Evolutionary conservation across 2,329 filamentous ascomycete species (phyloP), one percentile per base, ranked within the genome.

Genomic region (Coniochaeta hoffmannii): DNA sequence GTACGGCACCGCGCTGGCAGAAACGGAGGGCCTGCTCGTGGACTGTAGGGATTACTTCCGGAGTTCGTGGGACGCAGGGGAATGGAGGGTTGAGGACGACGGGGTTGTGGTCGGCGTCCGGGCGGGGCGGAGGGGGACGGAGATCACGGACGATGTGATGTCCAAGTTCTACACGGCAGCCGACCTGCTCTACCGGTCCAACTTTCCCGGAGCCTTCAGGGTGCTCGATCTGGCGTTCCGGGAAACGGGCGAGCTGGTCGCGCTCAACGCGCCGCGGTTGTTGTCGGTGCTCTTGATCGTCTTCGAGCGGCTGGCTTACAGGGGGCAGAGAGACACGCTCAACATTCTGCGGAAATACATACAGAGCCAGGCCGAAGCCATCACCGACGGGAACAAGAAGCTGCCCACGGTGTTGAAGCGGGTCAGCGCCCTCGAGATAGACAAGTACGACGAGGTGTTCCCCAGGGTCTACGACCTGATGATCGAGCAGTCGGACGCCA

Each of bases 321-420:
- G 54, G n/a, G 49, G 54, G 2, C 54, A 56, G 46, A 35, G 10
- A 24, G 54, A 56, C 35, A 52, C 50, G 19, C 34, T 56, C n/a
- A 51, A 52, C 26, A 52, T 56, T n/a, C 41, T 56, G n/a, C 46
- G 49, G 24, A 56, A 56, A 19, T 56, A 56, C 34, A 44, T 56
- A 15, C 54, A 52, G 35, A 35, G 49, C 35, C 54, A 53, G n/a
- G 54, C 34, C 9, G 49, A 36, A 9, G 28, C 22, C 4, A 22
- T 56, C 1, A 9, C n/a, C 2, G 19, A 46, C 26, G 30, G 35
- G n/a, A 41, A 52, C 26, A 36, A 9, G 12, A 44, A 46, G n/a
- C 35, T 44, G 28, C 11, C 35, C 35, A 19, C 10, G 9, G 26
- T 51, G 2, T 24, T 56, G 4, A n/a, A 34, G 14, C 6, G 36